Evolutionary conservation across 2,329 filamentous ascomycete species (phyloP).

Genomic region (Epichloe gansuensis): DNA sequence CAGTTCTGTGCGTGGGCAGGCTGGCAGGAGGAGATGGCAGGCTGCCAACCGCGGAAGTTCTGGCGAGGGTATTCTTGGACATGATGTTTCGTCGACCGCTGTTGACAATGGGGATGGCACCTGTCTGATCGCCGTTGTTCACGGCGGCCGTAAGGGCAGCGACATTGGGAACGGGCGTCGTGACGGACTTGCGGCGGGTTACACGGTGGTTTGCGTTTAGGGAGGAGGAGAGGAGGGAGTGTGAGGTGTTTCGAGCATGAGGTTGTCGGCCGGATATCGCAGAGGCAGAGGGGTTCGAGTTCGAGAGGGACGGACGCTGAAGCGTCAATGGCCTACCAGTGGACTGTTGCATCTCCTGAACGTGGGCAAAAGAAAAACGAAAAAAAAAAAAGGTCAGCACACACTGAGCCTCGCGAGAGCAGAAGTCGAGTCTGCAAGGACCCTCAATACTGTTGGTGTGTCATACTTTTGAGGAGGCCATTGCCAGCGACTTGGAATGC

Average conservation of each 20-base stretch:
- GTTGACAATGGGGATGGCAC: conserved; percentile 44
- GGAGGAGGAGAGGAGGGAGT: conserved; percentile 64
- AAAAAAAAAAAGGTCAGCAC: conserved; percentile 19
- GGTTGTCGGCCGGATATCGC: conserved; percentile 46
- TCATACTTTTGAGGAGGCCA: conserved; percentile 51
- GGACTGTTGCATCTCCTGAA: conserved; percentile 50
- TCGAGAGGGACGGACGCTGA: conserved; percentile 46
- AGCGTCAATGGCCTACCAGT: conserved; percentile 56
- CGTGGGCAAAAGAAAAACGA: conserved; percentile 7
- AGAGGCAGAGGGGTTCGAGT: conserved; percentile 44
- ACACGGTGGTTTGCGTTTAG: conserved; percentile 76
- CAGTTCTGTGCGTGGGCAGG: conserved; percentile 46
- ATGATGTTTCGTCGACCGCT: conserved; percentile 52
- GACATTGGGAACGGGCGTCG: conserved; percentile 57
- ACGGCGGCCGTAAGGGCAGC: conserved; percentile 63
- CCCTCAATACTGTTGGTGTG: conserved; percentile 13
- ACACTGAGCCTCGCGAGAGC: conserved; percentile 19
- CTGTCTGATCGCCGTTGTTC: conserved; percentile 48
- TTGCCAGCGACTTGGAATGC: conserved; percentile 30
- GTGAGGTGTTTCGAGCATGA: conserved; percentile 65
- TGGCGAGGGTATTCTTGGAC: conserved; percentile 40
- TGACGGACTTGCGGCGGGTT: conserved; percentile 87
- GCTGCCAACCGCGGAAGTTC: conserved; percentile 31
- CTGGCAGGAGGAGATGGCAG: conserved; percentile 54
- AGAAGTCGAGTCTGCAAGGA: conserved; percentile 17